These are phyloP conservation scores for Colletotrichum scovillei DNA, from an alignment of 2,329 filamentous ascomycete genomes.

Conservation along the genomic window DNA sequence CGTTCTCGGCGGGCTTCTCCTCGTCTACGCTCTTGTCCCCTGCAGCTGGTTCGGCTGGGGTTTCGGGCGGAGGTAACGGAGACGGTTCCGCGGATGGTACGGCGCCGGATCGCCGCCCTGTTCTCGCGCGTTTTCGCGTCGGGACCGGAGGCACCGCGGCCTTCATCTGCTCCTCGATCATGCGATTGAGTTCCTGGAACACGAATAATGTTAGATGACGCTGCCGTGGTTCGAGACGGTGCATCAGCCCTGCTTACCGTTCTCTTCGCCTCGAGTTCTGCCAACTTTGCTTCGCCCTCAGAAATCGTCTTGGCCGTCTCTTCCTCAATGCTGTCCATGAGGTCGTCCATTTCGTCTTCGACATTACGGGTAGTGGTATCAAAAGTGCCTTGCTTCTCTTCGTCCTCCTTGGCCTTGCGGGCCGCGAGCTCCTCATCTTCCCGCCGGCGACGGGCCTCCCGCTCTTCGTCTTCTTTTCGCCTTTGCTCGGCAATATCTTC, in stretches of 20 bases:
- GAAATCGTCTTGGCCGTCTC: slow-evolving; percentile 43
- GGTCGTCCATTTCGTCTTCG: slow-evolving; percentile 49
- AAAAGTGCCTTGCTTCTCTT: slow-evolving; percentile 43
- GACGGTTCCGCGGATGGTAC: slow-evolving; percentile 14
- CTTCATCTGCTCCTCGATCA: slow-evolving; percentile 54
- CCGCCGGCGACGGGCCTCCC: slow-evolving; percentile 45
- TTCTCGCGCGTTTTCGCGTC: slow-evolving; percentile 35
- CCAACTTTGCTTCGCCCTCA: slow-evolving; percentile 46
- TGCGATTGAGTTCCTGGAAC: slow-evolving; percentile 53
- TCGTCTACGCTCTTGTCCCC: not conserved
- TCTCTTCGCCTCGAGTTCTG: slow-evolving; percentile 48
- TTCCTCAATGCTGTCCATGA: slow-evolving; percentile 49
- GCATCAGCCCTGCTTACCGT: slow-evolving; percentile 35
- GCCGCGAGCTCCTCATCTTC: slow-evolving; percentile 51
- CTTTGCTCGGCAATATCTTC: slow-evolving; percentile 49
- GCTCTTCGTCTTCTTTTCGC: slow-evolving; percentile 55
- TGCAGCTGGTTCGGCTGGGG: not conserved
- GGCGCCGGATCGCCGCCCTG: slow-evolving; percentile 1
- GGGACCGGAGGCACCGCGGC: slow-evolving; percentile 44
- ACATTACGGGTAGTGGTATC: slow-evolving; percentile 44
- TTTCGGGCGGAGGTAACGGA: slow-evolving; percentile 6
- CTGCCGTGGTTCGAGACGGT: not conserved
- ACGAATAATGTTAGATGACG: not conserved
- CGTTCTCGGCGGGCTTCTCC: not conserved
- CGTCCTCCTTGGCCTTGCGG: slow-evolving; percentile 44